Conservation (phyloP, 2,329 filamentous ascomycete genomes). For the Colletotrichum tanaceti region DNA sequence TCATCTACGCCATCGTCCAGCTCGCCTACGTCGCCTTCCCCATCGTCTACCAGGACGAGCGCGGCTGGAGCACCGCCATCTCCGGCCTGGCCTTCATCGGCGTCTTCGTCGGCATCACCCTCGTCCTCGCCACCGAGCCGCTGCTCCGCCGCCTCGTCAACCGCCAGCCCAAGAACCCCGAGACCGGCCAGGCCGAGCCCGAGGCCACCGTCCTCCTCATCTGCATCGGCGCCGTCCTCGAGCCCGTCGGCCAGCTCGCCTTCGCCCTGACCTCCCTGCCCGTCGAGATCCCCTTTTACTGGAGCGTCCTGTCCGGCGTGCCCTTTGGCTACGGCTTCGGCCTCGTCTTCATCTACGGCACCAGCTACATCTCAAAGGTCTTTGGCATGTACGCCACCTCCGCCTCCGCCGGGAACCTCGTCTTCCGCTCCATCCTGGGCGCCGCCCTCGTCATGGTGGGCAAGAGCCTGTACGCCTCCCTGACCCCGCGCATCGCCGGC, state of each 20-base stretch:
- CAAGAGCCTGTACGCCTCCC: constrained; percentile 64
- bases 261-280: constrained; percentile 75
- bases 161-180: constrained; percentile 66
- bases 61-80: constrained; percentile 68
- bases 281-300: constrained; percentile 68
- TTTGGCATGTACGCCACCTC: constrained; percentile 74
- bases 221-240: constrained; percentile 69
- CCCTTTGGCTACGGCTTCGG: constrained; percentile 73
- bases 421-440: constrained; percentile 68
- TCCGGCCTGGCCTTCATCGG: constrained; percentile 59
- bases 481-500: constrained; percentile 71
- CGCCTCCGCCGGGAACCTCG: constrained; percentile 72
- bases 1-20: constrained; percentile 73
- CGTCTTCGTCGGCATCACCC: constrained; percentile 40
- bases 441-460: constrained; percentile 71
- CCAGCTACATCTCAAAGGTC: constrained; percentile 71
- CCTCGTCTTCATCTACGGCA: constrained; percentile 73
- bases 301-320: constrained; percentile 70
- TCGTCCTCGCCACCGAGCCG: constrained; percentile 55
- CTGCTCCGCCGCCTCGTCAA: constrained; percentile 65
- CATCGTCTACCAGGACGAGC: constrained; percentile 66
- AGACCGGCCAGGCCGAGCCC: constrained; percentile 67
- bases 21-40: constrained; percentile 74
- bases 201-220: constrained; percentile 73
- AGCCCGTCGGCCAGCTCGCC: constrained; percentile 70